A percentile compares a stretch with the other conserved stretches of the same genome.
Evolutionary conservation across 495 filamentous ascomycete species (phyloP).

Genomic region (Pseudoneurospora amorphoporcata): DNA sequence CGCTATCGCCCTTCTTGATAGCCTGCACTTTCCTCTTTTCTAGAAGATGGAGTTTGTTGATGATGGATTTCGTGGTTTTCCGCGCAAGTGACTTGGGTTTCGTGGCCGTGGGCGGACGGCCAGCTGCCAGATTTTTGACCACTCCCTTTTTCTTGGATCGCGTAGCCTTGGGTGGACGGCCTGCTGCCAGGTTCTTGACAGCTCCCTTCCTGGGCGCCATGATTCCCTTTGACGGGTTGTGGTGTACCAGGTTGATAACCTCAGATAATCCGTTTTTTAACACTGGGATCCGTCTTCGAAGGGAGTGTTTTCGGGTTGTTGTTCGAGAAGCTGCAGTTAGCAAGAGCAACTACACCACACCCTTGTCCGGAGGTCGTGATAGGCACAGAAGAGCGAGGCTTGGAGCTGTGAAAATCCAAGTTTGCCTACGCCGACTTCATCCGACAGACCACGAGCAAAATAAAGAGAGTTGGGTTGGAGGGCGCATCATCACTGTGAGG

Average conservation of each 20-base stretch:
- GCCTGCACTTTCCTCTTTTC: conserved; percentile 69
- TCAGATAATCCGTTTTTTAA: not conserved
- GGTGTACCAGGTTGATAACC: not conserved
- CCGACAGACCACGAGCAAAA: not conserved
- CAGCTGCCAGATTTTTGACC: conserved; percentile 49
- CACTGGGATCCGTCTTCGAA: not conserved
- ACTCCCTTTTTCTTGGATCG: conserved; percentile 22
- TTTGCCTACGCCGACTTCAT: not conserved
- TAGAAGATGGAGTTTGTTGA: conserved; percentile 75
- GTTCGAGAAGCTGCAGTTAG: not conserved
- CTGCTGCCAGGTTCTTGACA: not conserved
- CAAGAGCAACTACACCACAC: not conserved
- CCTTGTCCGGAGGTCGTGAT: not conserved
- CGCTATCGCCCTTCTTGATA: conserved; percentile 47
- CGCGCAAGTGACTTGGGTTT: conserved; percentile 56
- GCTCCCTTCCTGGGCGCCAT: not conserved
- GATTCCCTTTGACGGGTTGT: not conserved
- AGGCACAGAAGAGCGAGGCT: not conserved
- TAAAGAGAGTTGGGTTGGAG: not conserved
- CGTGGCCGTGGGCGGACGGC: conserved; percentile 51
- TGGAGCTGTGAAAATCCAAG: not conserved
- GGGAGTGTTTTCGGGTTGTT: not conserved
- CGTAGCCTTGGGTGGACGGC: not conserved
- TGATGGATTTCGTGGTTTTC: conserved; percentile 68
- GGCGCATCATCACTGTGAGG: not conserved